These are phyloP conservation scores for Blastobotrys ciferrii DNA, from an alignment of 1,139 yeast genomes.

Conservation along the genomic window DNA sequence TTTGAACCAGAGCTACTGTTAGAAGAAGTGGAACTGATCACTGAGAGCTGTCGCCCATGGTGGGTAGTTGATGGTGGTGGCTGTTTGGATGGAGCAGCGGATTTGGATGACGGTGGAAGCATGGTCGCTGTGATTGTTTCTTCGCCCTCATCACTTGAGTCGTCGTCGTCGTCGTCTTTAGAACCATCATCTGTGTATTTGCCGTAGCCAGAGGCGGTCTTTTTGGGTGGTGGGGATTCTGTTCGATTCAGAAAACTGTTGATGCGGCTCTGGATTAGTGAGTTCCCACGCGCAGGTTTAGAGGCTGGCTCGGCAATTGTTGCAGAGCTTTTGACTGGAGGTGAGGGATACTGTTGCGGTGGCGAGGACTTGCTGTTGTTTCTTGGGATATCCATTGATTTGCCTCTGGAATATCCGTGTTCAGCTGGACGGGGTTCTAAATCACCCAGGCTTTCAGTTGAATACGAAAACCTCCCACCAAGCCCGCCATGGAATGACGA, in stretches of 20 bases:
- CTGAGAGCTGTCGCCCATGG: constrained; percentile 29
- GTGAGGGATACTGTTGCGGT: not conserved
- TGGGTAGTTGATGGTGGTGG: constrained; percentile 11
- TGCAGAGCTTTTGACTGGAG: not conserved
- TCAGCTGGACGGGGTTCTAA: not conserved
- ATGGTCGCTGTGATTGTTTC: constrained; percentile 10
- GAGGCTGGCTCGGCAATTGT: constrained; percentile 5
- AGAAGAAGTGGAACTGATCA: constrained; percentile 27
- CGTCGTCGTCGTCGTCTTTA: not conserved
- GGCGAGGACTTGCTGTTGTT: not conserved
- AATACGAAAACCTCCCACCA: constrained; percentile 20
- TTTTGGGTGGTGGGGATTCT: constrained; percentile 48
- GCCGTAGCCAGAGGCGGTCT: constrained; percentile 77
- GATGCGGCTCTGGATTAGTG: constrained; percentile 58
- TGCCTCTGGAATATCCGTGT: not conserved
- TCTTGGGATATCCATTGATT: constrained; percentile 1
- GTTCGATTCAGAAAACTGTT: constrained; percentile 53
- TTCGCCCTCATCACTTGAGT: constrained; percentile 9
- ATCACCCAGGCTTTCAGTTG: constrained; percentile 23
- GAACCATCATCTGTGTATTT: constrained; percentile 51
- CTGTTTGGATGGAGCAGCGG: not conserved
- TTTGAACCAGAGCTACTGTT: constrained; percentile 7
- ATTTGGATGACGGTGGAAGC: constrained; percentile 7
- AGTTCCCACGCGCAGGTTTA: not conserved
- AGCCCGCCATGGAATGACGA: not conserved